Evolutionary conservation across 805 yeast genomes (phyloP), one percentile per base, ranked within the genome.

Genomic region (Lachancea kluyveri): DNA sequence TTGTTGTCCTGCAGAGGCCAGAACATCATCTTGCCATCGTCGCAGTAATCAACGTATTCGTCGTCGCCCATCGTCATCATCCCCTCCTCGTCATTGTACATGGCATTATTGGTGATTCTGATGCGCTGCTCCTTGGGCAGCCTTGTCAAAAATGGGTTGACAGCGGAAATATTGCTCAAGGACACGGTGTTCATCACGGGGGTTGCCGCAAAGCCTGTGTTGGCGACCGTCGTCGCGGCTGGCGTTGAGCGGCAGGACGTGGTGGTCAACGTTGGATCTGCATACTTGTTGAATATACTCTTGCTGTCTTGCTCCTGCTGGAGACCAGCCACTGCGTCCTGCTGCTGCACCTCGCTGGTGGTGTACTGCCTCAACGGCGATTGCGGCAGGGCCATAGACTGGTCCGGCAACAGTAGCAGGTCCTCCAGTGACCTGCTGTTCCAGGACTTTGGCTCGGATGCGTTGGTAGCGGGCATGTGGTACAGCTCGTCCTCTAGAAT

Each of bases 221-320:
- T 26, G 12, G 15, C 14, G 9, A 27, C 28, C 12, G 26, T 11
- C 7, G 29, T 20, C 21, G 24, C 24, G 4, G 16, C 24, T 12
- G 29, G 39, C 21, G 12, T 23, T 30, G 31, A 26, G 19, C 18
- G 26, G n/a, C n/a, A n/a, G n/a, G 55, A 47, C 11, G 50, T 46
- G 4, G 61, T 56, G 2, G 61, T 56, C 26, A 56, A 35, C 8
- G 53, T 41, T 9, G 61, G 61, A 41, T 56, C 60, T 16, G 58
- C 59, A 36, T 53, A 56, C 35, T 51, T 48, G 39, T 45, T 55
- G 41, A 55, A 55, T 17, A 41, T 36, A n/a, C n/a, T n/a, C n/a
- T n/a, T 20, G 34, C 25, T 14, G 24, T 24, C 16, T 22, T 28
- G 6, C 10, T 17, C 17, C 24, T 32, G 17, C 24, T 26, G 8